Base-by-base conservation (phyloP, 2,329 filamentous ascomycete genomes). In the Emericellopsis atlantica region DNA sequence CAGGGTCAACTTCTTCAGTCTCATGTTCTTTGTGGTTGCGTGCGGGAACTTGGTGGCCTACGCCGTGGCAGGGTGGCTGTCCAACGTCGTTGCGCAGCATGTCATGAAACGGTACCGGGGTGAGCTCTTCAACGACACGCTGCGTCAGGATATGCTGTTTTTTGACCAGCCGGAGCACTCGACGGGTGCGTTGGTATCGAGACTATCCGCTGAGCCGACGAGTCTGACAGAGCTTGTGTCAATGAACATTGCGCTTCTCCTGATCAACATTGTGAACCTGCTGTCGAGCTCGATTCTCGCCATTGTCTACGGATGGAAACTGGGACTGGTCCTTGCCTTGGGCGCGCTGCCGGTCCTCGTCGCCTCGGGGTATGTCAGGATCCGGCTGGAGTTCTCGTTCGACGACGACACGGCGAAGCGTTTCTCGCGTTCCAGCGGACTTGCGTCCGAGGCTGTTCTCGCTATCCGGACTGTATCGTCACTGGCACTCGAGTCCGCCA, bases 21-120 rank as follows among this genome's bases (percentile, higher is more conserved):
- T 72, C 38, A 75, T 76, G 70, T 76, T 76, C 50, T 71, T 74
- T 39, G 54, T 74, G 1, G 54, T 74, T 14, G 72, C 72, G 1
- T 51, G 67, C 9, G 66, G 55, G 4, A 64, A 67, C 26, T 52
- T 69, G 2, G 41, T 71, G 1, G 54, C 60, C 4, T 75, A 74
- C 40, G 57, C 55, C 24, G 44, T 52, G 2, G 46, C 54, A 21
- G 63, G 64, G 2, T 63, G 57, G 55, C 36, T 56, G 6, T 53
- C 55, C 41, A 66, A 65, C 32, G 42, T 52, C 5, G 49, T 64
- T 11, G 59, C 55, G 0, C 61, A 65, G 51, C 41, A 57, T 21
- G 44, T 61, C 22, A 58, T 60, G 49, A 54, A 48, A 11, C 46
- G 49, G 7, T 65, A 64, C 32, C 60, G 63, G 2, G 44, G 48